Percentiles rank a stretch among this genome's conserved stretches.
These are phyloP conservation scores for Cladosporium velox DNA, from an alignment of 2,329 filamentous ascomycete species.

Conservation along the genomic window DNA sequence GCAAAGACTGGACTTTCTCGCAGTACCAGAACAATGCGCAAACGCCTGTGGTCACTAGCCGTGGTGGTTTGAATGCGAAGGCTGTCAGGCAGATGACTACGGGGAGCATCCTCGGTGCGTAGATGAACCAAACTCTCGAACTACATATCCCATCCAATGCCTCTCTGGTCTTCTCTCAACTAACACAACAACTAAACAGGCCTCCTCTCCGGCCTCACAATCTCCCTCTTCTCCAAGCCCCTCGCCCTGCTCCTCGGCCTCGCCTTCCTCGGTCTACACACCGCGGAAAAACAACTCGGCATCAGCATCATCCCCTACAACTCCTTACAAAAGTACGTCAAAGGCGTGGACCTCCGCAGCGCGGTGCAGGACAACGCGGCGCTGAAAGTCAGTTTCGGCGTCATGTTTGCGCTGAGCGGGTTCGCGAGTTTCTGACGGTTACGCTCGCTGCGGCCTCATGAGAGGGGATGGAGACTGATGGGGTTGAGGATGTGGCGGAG, in stretches of 20 bases:
- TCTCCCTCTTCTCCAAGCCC: constrained; percentile 71
- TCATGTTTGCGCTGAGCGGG: constrained; percentile 70
- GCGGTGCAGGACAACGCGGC: constrained; percentile 60
- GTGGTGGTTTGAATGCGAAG: constrained; percentile 44
- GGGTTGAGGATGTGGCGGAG: constrained; percentile 4
- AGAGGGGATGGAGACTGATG: constrained; percentile 1
- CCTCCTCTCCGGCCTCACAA: constrained; percentile 63
- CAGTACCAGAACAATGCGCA: constrained; percentile 43
- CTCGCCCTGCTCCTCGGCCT: constrained; percentile 68
- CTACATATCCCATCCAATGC: too few species aligned
- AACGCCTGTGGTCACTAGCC: constrained; percentile 40
- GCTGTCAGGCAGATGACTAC: constrained; percentile 49
- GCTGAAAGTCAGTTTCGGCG: constrained; percentile 70
- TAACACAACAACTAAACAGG: too few species aligned
- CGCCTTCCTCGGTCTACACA: constrained; percentile 63
- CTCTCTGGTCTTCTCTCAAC: too few species aligned
- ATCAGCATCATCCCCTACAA: constrained; percentile 54
- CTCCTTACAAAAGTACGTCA: constrained; percentile 53
- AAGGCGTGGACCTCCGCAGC: constrained; percentile 52
- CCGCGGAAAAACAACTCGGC: constrained; percentile 51
- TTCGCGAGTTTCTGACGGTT: constrained; percentile 57
- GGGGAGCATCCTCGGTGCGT: constrained; percentile 51
- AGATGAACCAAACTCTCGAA: too few species aligned
- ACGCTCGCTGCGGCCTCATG: constrained; percentile 24
- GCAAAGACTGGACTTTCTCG: constrained; percentile 43